Percentiles rank a stretch among this genome's conserved stretches.
Conservation (phyloP, 78 protist species). For the Corallochytrium limacisporum region DNA sequence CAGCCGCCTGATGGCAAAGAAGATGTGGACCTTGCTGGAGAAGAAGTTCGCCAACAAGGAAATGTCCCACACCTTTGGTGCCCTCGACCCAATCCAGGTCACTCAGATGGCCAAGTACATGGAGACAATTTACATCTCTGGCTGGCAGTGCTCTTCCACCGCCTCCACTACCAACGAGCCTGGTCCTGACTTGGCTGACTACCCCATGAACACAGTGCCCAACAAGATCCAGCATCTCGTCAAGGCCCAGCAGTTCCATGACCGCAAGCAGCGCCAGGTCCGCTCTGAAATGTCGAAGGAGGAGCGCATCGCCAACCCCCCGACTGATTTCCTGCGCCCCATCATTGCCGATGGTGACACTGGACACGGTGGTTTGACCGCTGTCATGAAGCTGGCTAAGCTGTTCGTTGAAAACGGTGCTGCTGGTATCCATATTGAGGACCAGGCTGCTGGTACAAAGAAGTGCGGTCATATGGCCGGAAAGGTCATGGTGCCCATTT, state of each 20-base stretch:
- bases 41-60: neutral
- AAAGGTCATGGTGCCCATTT: conserved; percentile 65
- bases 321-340: conserved; percentile 51
- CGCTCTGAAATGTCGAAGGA: conserved; percentile 6
- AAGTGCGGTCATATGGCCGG: conserved; percentile 81
- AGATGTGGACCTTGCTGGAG: conserved; percentile 6
- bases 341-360: conserved; percentile 91
- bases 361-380: conserved; percentile 84
- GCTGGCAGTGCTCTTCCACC: conserved; percentile 64
- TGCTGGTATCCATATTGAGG: conserved; percentile 84
- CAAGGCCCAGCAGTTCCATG: conserved; percentile 59
- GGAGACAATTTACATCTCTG: conserved; percentile 49
- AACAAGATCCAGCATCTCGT: conserved; percentile 47
- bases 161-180: conserved; percentile 63
- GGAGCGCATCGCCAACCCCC: conserved; percentile 8
- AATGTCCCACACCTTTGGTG: conserved; percentile 31
- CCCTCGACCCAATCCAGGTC: conserved; percentile 60
- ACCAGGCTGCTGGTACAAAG: conserved; percentile 75
- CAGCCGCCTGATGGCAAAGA: conserved; percentile 15
- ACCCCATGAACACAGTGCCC: conserved; percentile 68
- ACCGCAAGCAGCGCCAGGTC: conserved; percentile 46
- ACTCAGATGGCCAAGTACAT: conserved; percentile 52
- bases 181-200: conserved; percentile 73
- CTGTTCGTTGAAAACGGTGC: conserved; percentile 80
- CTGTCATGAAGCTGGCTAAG: conserved; percentile 75